phyloP scores from a whole-genome alignment of 306 rosid species.

The Casuarina equisetifolia region DNA sequence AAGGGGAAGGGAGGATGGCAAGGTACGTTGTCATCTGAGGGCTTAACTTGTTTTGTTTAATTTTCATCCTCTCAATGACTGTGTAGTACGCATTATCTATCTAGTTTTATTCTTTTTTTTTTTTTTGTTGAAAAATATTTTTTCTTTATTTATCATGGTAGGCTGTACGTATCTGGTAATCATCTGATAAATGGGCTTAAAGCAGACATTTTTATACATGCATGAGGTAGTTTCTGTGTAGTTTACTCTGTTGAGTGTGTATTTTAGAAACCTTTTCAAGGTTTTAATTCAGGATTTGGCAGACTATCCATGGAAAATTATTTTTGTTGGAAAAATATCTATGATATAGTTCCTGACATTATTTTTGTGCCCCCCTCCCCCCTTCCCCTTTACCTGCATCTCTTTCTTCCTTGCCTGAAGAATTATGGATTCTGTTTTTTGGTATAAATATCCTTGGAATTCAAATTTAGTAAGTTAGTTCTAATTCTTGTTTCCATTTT shows the following conservation, averaged over 20 bases:
- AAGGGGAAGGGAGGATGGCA: neutral
- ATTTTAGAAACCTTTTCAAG: neutral
- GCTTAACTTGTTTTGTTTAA: neutral
- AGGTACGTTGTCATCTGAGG: slow-evolving; percentile 4
- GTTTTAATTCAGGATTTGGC: neutral
- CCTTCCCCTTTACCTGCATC: neutral
- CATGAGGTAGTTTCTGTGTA: neutral
- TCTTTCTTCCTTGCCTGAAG: neutral
- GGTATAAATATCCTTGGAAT: neutral
- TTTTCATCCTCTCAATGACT: neutral
- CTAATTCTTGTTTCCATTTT: neutral
- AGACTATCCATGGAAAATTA: neutral
- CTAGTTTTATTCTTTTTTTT: neutral
- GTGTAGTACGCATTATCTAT: neutral
- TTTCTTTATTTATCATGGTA: neutral
- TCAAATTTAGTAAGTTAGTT: neutral
- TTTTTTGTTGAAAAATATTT: neutral
- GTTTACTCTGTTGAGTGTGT: neutral
- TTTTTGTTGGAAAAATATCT: neutral
- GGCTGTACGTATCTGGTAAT: neutral
- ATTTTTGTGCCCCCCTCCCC: neutral
- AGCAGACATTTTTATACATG: neutral
- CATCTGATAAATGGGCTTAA: neutral
- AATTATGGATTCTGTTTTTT: neutral
- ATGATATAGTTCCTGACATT: neutral